Evolutionary conservation across 2,329 filamentous ascomycete species (phyloP).

Genomic region (Xylaria sp.): DNA sequence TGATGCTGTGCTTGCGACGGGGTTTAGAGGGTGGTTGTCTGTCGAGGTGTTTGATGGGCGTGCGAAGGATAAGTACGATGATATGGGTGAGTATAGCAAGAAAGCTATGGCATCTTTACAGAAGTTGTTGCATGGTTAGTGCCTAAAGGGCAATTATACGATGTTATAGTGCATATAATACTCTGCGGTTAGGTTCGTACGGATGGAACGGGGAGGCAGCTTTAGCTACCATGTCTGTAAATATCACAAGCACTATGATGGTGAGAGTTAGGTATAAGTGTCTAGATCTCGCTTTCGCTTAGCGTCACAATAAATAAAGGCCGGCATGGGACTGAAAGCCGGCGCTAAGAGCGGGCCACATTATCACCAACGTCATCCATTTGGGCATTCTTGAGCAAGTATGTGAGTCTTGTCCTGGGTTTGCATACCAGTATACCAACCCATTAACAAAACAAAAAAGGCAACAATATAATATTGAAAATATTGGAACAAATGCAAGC

Average conservation of each 20-base stretch:
- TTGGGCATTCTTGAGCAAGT: background rate
- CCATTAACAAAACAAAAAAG: background rate
- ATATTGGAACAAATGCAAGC: background rate
- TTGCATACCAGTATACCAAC: background rate
- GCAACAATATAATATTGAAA: background rate
- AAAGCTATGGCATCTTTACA: slow-evolving; percentile 62
- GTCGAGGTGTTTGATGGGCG: slow-evolving; percentile 76
- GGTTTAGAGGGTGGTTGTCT: slow-evolving; percentile 74
- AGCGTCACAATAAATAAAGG: background rate
- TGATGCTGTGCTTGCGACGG: slow-evolving; percentile 73
- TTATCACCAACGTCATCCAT: slow-evolving; percentile 15
- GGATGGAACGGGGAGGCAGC: background rate
- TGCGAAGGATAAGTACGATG: slow-evolving; percentile 59
- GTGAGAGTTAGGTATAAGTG: background rate
- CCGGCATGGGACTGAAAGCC: background rate
- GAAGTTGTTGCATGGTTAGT: slow-evolving; percentile 45
- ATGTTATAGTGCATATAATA: background rate
- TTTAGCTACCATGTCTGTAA: background rate
- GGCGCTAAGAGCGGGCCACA: slow-evolving; percentile 2
- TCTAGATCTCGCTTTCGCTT: background rate
- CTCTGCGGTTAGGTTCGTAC: background rate
- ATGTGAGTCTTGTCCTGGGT: background rate
- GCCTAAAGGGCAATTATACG: background rate
- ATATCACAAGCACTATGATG: background rate
- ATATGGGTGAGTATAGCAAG: slow-evolving; percentile 60